Evolutionary conservation across 75 land plant genomes (phyloP).

Genomic region (Pseudotsuga menziesii): DNA sequence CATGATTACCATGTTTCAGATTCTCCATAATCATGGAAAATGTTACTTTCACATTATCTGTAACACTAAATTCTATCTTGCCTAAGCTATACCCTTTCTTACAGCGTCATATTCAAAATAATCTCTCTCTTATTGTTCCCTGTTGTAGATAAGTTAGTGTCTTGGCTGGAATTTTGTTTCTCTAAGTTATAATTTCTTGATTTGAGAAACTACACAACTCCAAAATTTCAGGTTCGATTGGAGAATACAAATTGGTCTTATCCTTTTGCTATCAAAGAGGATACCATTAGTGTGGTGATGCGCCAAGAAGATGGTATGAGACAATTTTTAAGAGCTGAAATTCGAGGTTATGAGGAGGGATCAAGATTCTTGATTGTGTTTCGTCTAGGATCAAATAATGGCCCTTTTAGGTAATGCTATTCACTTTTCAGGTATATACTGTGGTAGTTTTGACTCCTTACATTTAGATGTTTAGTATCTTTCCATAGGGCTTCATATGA

Average conservation of each 20-base stretch:
- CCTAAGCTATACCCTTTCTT: background rate
- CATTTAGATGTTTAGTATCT: background rate
- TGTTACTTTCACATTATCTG: background rate
- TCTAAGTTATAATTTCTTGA: background rate
- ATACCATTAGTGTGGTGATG: constrained; percentile 49
- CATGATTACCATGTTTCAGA: background rate
- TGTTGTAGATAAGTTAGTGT: background rate
- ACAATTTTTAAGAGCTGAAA: constrained; percentile 54
- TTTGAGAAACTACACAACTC: background rate
- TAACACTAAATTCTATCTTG: background rate
- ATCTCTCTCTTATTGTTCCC: background rate
- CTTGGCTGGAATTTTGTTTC: background rate
- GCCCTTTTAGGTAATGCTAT: constrained; percentile 78
- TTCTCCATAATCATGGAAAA: background rate
- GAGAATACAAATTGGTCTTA: constrained; percentile 81
- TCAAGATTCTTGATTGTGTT: constrained; percentile 88
- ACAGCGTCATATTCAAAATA: background rate
- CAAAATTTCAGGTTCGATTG: constrained; percentile 50
- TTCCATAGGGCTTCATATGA: background rate
- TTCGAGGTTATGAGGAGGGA: constrained; percentile 98
- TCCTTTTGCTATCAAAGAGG: constrained; percentile 80
- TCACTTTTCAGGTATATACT: background rate
- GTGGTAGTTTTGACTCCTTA: background rate
- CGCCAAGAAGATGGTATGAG: constrained; percentile 44
- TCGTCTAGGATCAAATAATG: constrained; percentile 62